Evolutionary conservation across 805 yeast species (phyloP).

Genomic region (Saccharomycopsis schoenii): DNA sequence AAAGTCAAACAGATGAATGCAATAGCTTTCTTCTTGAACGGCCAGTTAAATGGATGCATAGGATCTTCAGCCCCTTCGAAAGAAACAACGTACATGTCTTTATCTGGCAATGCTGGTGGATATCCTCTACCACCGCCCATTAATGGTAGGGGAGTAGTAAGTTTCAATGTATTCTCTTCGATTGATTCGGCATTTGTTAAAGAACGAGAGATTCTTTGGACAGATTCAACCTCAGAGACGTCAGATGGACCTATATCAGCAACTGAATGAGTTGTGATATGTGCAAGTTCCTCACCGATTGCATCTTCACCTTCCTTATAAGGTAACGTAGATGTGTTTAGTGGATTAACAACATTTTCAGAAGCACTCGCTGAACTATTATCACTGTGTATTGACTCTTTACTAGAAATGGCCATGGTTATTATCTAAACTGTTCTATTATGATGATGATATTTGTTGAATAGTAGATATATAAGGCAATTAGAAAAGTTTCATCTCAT

Average conservation of each 20-base stretch:
- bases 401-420: neutral
- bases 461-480: no score
- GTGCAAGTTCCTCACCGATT: conserved; percentile 1
- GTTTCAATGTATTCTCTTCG: conserved; percentile 24
- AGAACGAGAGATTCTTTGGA: conserved; percentile 32
- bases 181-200: conserved; percentile 31
- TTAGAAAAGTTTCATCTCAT: no score
- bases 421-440: neutral
- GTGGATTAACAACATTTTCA: neutral
- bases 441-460: neutral
- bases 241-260: conserved; percentile 11
- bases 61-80: conserved; percentile 79
- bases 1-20: conserved; percentile 39
- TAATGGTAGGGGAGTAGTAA: conserved; percentile 33
- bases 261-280: neutral
- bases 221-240: conserved; percentile 21
- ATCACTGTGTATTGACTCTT: neutral
- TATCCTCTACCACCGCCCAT: conserved; percentile 63
- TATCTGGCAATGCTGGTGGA: conserved; percentile 52
- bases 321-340: neutral
- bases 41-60: conserved; percentile 72
- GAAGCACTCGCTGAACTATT: neutral
- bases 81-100: conserved; percentile 51
- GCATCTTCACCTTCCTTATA: neutral
- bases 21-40: conserved; percentile 34